Evolutionary conservation across 257 asterid genomes (phyloP).

Genomic region (Marsdenia floribunda): DNA sequence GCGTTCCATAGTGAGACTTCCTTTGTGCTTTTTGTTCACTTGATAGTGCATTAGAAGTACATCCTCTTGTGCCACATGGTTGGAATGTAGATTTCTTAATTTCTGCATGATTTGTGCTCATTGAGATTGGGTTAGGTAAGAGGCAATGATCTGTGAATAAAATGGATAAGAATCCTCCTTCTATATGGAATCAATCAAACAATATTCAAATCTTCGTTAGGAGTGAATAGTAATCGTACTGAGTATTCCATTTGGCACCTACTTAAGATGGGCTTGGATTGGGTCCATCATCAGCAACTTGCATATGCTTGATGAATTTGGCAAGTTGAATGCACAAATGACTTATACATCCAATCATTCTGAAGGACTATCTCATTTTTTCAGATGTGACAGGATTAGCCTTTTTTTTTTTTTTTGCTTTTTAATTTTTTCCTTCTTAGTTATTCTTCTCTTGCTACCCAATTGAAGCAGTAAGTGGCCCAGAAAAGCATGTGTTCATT

Average conservation of each 20-base stretch:
- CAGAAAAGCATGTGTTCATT: not conserved
- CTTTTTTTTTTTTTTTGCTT: not conserved
- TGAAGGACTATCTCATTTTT: conserved; percentile 1
- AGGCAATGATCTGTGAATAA: not conserved
- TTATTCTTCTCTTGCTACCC: not conserved
- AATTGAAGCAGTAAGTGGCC: not conserved
- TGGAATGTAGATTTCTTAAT: not conserved
- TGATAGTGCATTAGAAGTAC: not conserved
- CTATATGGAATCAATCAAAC: not conserved
- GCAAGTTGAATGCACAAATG: not conserved
- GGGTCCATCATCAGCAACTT: not conserved
- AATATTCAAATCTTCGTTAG: not conserved
- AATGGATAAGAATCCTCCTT: not conserved
- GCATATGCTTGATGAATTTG: conserved; percentile 6
- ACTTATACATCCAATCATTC: not conserved
- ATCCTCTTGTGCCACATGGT: not conserved
- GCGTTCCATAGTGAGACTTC: not conserved
- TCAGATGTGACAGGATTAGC: not conserved
- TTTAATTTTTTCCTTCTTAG: not conserved
- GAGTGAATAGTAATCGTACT: not conserved
- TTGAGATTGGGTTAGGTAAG: not conserved
- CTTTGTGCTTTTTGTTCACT: not conserved
- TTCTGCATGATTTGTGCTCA: not conserved
- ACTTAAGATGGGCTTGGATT: not conserved
- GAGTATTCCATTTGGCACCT: not conserved